Conservation (phyloP, 73 alveolate species). For the Breviolum minutum region DNA sequence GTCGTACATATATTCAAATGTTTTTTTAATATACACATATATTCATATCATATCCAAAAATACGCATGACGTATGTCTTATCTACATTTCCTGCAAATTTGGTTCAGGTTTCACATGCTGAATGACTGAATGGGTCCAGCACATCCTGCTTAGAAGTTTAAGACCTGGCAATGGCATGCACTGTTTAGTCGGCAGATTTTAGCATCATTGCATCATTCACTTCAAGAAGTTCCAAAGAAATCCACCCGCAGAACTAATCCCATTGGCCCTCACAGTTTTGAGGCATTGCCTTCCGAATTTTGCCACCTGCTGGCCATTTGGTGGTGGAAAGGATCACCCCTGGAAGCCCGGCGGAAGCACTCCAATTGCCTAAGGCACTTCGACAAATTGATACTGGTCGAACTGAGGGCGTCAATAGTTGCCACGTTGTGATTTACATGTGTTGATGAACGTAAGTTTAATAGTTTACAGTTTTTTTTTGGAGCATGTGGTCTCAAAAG, state of each 20-base stretch:
- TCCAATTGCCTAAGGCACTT: conserved; percentile 36
- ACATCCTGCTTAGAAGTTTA: no score
- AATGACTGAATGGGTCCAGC: no score
- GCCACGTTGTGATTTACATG: neutral
- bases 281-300: conserved; percentile 76
- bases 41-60: no score
- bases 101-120: no score
- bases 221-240: no score
- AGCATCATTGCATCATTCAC: no score
- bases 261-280: neutral
- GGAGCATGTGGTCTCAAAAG: neutral
- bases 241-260: neutral
- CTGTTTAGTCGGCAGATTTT: no score
- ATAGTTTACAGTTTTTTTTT: neutral
- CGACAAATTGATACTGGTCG: neutral
- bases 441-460: no score
- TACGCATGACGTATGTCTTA: no score
- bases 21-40: no score
- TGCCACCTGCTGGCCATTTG: conserved; percentile 90
- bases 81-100: no score
- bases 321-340: conserved; percentile 71
- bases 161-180: neutral
- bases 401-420: neutral
- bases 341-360: conserved; percentile 75
- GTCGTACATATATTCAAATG: no score